Evolutionary conservation across 164 flowering plant species (phyloP), one percentile per base, ranked within the genome.

Genomic region (Magnolia changhungtana): DNA sequence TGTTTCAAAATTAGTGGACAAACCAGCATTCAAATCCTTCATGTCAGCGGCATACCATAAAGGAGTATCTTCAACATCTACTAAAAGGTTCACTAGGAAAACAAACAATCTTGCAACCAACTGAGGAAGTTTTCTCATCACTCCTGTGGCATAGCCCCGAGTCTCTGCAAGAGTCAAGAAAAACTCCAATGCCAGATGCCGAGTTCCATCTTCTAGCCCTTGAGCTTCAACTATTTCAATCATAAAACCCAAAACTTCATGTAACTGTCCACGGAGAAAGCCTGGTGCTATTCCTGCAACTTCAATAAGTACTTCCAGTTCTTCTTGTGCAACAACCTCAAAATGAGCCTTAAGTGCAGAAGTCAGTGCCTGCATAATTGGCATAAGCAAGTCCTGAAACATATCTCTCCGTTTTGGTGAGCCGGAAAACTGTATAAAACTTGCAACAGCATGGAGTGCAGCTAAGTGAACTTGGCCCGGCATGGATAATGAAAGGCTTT

Each of bases 101-200:
- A 29, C 78, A 70, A 82, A 77, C 72, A 82, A 45, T 67, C 84
- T 74, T 37, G 71, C 70, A 13, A 82, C 72, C 11, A 78, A 72
- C 55, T 82, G 81, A 13, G 82, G 82, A 71, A 82, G 29, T 63
- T 77, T 80, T 75, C 82, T 77, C 82, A 82, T 75, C 84, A 80
- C 78, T 20, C 80, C 80, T 0, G 81, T 74, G 9, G 82, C 82
- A 16, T 74, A 74, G 72, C 80, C 82, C 79, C 84, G 75, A 0
- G 82, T 79, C 74, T 82, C 84, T 4, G 82, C 80, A 8, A 82
- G 68, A 13, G 84, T 82, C 45, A 82, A 77, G 70, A 82, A 78
- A 69, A 82, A 80, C 51, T 82, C 82, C 45, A 82, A 37, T 3
- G 81, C 82, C 37, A 82, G 65, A 67, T 82, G 82, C 69, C 81